phyloP scores from a whole-genome alignment of 495 filamentous ascomycete species.

The Neurospora sp. region DNA sequence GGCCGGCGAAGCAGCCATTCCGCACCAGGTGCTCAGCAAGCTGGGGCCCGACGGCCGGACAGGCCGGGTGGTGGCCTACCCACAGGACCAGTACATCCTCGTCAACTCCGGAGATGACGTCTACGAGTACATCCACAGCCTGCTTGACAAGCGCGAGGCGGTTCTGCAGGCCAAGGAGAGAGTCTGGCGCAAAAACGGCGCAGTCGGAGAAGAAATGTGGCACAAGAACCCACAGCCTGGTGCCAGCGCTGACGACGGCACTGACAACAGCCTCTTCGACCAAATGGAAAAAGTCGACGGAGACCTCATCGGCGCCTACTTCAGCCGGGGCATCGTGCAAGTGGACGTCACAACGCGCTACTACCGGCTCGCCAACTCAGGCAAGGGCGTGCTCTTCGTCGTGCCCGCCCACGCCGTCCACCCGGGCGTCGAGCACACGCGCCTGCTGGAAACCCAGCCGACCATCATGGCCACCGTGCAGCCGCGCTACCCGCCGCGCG shows the following conservation, averaged over 20 bases:
- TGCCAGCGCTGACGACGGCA: background rate
- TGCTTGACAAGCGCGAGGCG: slow-evolving; percentile 37
- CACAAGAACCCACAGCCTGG: background rate
- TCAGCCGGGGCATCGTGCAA: slow-evolving; percentile 29
- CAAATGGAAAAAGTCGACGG: background rate
- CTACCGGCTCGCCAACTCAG: slow-evolving; percentile 34
- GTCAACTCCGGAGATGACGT: slow-evolving; percentile 42
- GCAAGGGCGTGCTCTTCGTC: slow-evolving; percentile 35
- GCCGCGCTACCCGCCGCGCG: slow-evolving; percentile 24
- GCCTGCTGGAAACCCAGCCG: slow-evolving; percentile 31
- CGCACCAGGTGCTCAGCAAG: slow-evolving; percentile 25
- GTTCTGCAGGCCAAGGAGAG: slow-evolving; percentile 17
- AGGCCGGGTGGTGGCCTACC: slow-evolving; percentile 32
- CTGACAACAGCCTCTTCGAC: background rate
- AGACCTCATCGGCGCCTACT: slow-evolving; percentile 9
- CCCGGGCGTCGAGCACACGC: slow-evolving; percentile 30
- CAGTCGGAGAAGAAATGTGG: slow-evolving; percentile 24
- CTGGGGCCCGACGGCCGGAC: slow-evolving; percentile 28
- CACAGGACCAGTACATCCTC: slow-evolving; percentile 44
- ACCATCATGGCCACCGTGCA: slow-evolving; percentile 33
- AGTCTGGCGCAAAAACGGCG: slow-evolving; percentile 14
- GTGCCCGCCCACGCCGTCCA: slow-evolving; percentile 38
- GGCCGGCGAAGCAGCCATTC: slow-evolving; percentile 38
- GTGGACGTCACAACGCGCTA: slow-evolving; percentile 36
- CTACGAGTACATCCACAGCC: slow-evolving; percentile 27